A percentile compares a stretch with the other conserved stretches of the same genome.
Evolutionary conservation across 257 asterid species (phyloP).

Genomic region (Solanum pennellii): DNA sequence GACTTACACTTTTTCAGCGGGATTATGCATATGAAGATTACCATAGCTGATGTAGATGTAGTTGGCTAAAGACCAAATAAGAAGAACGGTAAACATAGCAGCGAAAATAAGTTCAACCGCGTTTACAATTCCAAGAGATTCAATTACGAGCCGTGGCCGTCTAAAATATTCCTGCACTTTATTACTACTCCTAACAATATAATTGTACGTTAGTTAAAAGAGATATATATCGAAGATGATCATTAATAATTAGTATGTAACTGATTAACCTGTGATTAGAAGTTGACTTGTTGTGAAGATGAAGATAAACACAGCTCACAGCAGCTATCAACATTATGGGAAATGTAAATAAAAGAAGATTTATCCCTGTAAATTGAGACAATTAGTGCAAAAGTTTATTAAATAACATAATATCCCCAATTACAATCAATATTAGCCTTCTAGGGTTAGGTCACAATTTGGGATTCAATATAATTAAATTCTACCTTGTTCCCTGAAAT

Average conservation of each 20-base stretch:
- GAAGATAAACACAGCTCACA: constrained; percentile 63
- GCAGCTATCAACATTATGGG: constrained; percentile 61
- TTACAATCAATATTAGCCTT: neutral
- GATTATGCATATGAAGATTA: constrained; percentile 22
- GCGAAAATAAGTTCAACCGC: constrained; percentile 35
- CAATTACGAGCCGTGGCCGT: constrained; percentile 17
- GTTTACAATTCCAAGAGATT: constrained; percentile 38
- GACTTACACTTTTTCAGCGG: constrained; percentile 32
- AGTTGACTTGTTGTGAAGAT: constrained; percentile 18
- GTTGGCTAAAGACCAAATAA: constrained; percentile 36
- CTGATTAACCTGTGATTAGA: neutral
- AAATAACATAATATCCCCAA: too few species aligned
- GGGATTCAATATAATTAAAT: neutral
- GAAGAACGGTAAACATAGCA: constrained; percentile 33
- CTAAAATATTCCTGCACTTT: neutral
- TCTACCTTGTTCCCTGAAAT: constrained; percentile 68
- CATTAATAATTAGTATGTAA: neutral
- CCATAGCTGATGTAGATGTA: neutral
- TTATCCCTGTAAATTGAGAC: constrained; percentile 35
- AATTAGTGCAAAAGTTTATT: neutral
- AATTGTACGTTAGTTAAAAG: neutral
- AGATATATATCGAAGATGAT: neutral
- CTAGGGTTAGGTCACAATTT: neutral
- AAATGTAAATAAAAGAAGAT: constrained; percentile 29
- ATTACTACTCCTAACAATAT: neutral